These are phyloP conservation scores for Blastocystis sp. DNA, from an alignment of 352 stramenopile genomes.

Conservation along the genomic window DNA sequence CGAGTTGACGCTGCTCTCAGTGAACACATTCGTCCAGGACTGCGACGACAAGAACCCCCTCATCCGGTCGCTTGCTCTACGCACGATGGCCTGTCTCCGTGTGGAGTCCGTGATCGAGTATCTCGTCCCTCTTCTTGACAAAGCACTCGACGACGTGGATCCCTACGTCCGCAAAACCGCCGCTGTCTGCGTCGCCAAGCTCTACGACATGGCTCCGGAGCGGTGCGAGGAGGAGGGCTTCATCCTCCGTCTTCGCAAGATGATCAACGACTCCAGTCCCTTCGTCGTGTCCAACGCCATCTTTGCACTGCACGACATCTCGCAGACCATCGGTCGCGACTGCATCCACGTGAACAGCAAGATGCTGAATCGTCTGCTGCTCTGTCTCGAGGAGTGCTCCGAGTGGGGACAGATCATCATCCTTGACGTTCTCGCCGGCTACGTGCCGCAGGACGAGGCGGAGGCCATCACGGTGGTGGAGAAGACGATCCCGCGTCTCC, in stretches of 20 bases:
- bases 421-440: slow-evolving; percentile 90
- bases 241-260: slow-evolving; percentile 79
- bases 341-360: slow-evolving; percentile 89
- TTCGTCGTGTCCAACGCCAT: slow-evolving; percentile 96
- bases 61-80: slow-evolving; percentile 93
- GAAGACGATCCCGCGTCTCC: slow-evolving; percentile 92
- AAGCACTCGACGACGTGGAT: slow-evolving; percentile 79
- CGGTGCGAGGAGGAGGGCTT: slow-evolving; percentile 94
- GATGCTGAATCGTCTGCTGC: slow-evolving; percentile 87
- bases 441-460: slow-evolving; percentile 89
- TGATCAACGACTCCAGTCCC: slow-evolving; percentile 71
- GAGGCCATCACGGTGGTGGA: slow-evolving; percentile 98
- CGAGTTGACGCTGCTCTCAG: slow-evolving; percentile 95
- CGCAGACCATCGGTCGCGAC: slow-evolving; percentile 90
- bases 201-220: slow-evolving; percentile 98
- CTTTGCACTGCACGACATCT: slow-evolving; percentile 93
- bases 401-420: slow-evolving; percentile 99
- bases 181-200: slow-evolving; percentile 97
- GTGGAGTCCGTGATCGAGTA: slow-evolving; percentile 99
- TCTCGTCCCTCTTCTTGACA: slow-evolving; percentile 82
- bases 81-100: slow-evolving; percentile 99
- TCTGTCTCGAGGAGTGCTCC: slow-evolving; percentile 97
- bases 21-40: slow-evolving; percentile 97
- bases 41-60: slow-evolving; percentile 89
- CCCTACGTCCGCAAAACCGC: slow-evolving; percentile 99